Conservation (phyloP, 1,284 basidiomycete genomes). For the Ganoderma multipileum region DNA sequence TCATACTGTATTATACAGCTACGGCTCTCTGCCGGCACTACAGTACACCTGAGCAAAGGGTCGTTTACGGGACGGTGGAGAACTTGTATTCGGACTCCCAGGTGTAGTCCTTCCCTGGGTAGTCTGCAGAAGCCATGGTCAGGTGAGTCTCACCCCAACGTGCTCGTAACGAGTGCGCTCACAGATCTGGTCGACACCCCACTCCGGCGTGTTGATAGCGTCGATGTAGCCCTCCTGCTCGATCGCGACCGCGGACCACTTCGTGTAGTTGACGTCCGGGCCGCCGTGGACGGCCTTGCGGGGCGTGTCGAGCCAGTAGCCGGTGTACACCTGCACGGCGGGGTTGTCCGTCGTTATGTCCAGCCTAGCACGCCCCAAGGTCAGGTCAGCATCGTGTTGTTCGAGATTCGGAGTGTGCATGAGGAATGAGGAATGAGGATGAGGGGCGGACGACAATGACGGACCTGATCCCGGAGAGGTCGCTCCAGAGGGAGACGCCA, state of each 20-base stretch:
- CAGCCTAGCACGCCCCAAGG: too few relatives aligned
- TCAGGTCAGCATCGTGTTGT: too few relatives aligned
- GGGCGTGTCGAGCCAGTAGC: conserved; percentile 51
- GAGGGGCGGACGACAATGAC: conserved; percentile 1
- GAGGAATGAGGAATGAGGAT: too few relatives aligned
- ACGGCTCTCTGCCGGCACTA: background rate
- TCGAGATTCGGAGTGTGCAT: too few relatives aligned
- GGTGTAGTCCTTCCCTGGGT: conserved; percentile 47
- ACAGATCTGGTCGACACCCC: conserved; percentile 61
- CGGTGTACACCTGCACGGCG: conserved; percentile 56
- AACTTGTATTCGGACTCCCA: conserved; percentile 55
- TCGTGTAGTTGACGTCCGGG: conserved; percentile 49
- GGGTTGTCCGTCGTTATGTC: conserved; percentile 60
- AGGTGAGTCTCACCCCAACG: background rate
- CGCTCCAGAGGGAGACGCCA: conserved; percentile 47
- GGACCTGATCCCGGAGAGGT: conserved; percentile 56
- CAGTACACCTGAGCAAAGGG: background rate
- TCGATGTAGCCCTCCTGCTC: conserved; percentile 64
- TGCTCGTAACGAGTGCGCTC: conserved; percentile 27
- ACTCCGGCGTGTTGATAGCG: conserved; percentile 62
- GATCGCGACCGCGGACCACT: conserved; percentile 57
- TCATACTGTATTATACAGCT: too few relatives aligned
- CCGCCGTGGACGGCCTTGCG: conserved; percentile 61
- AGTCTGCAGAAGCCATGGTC: conserved; percentile 38
- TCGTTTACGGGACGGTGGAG: conserved; percentile 37